Base-by-base conservation (phyloP, 1,139 yeast species). In the Nadsonia commutata region DNA sequence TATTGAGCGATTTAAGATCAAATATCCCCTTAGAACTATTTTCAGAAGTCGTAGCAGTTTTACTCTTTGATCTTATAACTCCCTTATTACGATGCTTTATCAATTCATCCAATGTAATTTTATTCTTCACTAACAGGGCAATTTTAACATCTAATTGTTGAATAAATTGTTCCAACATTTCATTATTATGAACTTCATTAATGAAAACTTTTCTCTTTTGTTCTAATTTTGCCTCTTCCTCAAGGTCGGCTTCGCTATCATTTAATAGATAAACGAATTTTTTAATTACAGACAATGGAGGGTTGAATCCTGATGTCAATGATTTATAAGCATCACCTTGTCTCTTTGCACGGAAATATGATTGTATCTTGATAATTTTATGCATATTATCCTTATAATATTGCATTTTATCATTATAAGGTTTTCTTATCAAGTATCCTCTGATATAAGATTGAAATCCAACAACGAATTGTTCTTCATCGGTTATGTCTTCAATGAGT, bases 71-170 rank as follows among this genome's bases (percentile, higher is more conserved):
- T 17, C 52, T 50, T 23, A 46, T 51, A n/a, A 49, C 49, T 1
- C 62, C 64, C 40, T 53, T 52, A 50, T 71, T 74, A 52, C 76
- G 73, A 49, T 77, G 74, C 47, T 72, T 66, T 41, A 78, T 63
- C 40, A 83, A 69, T 50, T 84, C 94, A 52, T 84, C 94, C 31
- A 85, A 62, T 0, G 90, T 73, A 48, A 84, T 79, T 53, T 81
- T 83, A 59, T 84, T 83, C 56, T 80, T 83, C 49, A 80, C 83
- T 42, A 85, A 65, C 42, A 84, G 60, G 1, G 85, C 84, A 53
- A 85, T 78, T 55, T 84, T 86, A 52, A 82, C 72, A 55, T 88
- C 95, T 52, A 88, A 69, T 51, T 82, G 81, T 50, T 81, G 86
- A 48, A 88, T 76, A 48, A 78, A 80, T 41, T 71, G 72, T 56